Conservation (phyloP, 306 rosid genomes). For the Quercus ilex region DNA sequence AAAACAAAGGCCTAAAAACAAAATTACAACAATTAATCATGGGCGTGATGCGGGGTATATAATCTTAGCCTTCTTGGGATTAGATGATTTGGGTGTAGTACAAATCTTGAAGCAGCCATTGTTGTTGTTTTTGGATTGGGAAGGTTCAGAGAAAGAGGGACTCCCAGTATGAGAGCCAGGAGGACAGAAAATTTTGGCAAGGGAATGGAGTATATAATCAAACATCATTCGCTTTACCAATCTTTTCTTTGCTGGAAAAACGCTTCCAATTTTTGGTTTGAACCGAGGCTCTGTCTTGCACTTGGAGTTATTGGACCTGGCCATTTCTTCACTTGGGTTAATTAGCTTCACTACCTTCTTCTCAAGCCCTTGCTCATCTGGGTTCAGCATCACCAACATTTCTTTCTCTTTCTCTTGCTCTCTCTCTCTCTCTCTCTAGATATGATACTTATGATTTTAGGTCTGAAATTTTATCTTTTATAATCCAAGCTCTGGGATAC, state of each 20-base stretch:
- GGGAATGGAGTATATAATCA: neutral
- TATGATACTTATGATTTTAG: no score
- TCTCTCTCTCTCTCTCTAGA: neutral
- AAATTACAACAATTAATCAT: neutral
- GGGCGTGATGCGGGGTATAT: neutral
- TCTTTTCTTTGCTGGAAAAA: neutral
- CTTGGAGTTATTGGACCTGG: neutral
- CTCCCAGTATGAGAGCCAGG: neutral
- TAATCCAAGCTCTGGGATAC: no score
- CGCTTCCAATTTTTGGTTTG: neutral
- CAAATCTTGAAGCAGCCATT: neutral
- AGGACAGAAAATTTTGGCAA: no score
- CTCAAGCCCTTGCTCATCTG: slow-evolving; percentile 8
- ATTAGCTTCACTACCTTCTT: neutral
- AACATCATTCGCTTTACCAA: neutral
- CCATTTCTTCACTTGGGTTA: neutral
- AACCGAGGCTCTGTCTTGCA: neutral
- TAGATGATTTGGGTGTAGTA: neutral
- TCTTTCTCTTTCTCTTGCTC: neutral
- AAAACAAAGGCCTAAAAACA: no score
- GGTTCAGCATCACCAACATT: slow-evolving; percentile 7
- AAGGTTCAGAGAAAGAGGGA: neutral
- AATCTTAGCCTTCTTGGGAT: neutral
- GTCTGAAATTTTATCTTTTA: no score
- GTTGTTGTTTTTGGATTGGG: neutral